These are phyloP conservation scores for Carex scoparia DNA, from an alignment of 176 grass and related monocot genomes.

Conservation along the genomic window DNA sequence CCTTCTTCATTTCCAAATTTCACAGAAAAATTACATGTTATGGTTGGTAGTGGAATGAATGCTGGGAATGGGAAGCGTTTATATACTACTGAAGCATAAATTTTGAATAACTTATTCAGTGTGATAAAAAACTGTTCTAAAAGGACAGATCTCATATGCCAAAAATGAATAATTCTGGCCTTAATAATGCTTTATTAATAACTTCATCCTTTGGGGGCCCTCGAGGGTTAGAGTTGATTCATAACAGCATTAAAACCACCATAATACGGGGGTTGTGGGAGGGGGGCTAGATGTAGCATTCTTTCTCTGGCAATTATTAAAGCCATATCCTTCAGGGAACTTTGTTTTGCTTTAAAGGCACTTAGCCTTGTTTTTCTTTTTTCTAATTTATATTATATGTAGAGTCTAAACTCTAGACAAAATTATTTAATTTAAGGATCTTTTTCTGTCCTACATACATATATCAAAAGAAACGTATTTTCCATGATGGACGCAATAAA, in stretches of 20 bases:
- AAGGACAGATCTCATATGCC: slow-evolving; percentile 6
- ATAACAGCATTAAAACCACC: background rate
- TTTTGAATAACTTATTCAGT: background rate
- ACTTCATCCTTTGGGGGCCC: background rate
- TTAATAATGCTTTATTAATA: slow-evolving; percentile 27
- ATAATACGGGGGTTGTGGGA: background rate
- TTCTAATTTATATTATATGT: background rate
- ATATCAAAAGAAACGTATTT: background rate
- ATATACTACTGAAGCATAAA: background rate
- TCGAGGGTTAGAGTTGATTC: background rate
- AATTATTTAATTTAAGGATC: background rate
- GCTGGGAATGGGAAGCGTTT: background rate
- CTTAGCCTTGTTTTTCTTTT: background rate
- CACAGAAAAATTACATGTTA: background rate
- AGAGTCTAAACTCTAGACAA: slow-evolving; percentile 12
- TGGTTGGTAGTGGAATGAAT: slow-evolving; percentile 16
- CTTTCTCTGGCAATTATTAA: slow-evolving; percentile 17
- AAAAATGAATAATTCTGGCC: background rate
- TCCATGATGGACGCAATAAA: background rate
- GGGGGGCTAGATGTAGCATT: slow-evolving; percentile 4
- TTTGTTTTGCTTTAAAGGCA: background rate
- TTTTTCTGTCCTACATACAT: background rate
- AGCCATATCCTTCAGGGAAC: slow-evolving; percentile 13
- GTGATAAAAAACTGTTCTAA: background rate
- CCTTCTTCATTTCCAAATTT: background rate